Conservation (phyloP, 2,329 filamentous ascomycete genomes). For the Neurospora sp. region DNA sequence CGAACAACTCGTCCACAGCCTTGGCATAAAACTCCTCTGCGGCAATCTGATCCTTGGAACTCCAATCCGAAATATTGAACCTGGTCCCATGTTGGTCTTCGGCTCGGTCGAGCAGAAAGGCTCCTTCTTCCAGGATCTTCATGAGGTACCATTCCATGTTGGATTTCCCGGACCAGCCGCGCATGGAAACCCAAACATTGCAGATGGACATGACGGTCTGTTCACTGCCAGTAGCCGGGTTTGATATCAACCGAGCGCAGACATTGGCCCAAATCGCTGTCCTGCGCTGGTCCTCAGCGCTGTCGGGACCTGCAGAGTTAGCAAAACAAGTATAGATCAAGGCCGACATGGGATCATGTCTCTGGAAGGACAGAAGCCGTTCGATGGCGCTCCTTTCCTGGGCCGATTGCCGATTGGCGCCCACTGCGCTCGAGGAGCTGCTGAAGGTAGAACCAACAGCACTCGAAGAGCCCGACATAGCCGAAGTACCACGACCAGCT, state of each 20-base stretch:
- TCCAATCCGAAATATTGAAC: conserved; percentile 62
- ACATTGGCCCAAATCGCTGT: conserved; percentile 83
- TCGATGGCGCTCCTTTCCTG: conserved; percentile 57
- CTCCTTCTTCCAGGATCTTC: conserved; percentile 86
- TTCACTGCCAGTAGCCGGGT: conserved; percentile 66
- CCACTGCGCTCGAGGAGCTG: conserved; percentile 14
- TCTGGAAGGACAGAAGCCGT: conserved; percentile 77
- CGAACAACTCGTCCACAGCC: conserved; percentile 72
- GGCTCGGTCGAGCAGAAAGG: conserved; percentile 78
- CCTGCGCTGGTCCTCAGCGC: conserved; percentile 67
- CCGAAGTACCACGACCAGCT: conserved; percentile 30
- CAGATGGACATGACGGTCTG: conserved; percentile 76
- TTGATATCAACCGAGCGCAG: conserved; percentile 72
- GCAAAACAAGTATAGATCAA: conserved; percentile 85
- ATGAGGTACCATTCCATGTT: conserved; percentile 93
- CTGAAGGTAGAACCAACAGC: conserved; percentile 8
- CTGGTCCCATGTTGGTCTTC: conserved; percentile 67
- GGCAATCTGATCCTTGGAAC: conserved; percentile 69
- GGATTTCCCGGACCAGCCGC: conserved; percentile 80
- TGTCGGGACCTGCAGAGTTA: conserved; percentile 73
- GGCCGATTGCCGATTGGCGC: conserved; percentile 20
- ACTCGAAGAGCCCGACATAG: conserved; percentile 12
- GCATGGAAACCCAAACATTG: conserved; percentile 77
- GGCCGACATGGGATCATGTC: conserved; percentile 75
- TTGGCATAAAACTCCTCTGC: conserved; percentile 83